phyloP scores from a whole-genome alignment of 106 monocot species.

The Phalaenopsis equestris region DNA sequence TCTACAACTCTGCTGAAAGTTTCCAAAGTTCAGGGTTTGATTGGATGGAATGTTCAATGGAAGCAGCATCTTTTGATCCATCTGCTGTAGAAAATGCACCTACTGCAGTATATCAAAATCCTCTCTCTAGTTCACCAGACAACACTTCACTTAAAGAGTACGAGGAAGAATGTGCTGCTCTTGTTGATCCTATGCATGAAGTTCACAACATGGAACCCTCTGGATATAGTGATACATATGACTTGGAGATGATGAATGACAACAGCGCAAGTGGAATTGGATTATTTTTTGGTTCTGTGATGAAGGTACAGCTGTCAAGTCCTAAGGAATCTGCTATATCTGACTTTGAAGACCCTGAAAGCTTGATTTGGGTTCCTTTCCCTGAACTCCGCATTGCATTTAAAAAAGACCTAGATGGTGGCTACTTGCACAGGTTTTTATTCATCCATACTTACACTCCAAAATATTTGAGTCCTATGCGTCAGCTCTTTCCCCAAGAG shows the following conservation, averaged over 20 bases:
- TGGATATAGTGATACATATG: not conserved
- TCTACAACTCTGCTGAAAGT: conserved; percentile 7
- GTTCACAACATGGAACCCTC: not conserved
- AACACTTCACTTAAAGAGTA: not conserved
- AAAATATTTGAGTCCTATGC: conserved; percentile 31
- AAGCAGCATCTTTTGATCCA: not conserved
- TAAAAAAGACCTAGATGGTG: conserved; percentile 43
- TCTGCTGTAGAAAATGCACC: not conserved
- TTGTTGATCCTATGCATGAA: conserved; percentile 1
- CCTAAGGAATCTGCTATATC: conserved; percentile 13
- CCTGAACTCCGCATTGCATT: conserved; percentile 35
- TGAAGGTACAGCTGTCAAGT: conserved; percentile 3
- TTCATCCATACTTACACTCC: conserved; percentile 46
- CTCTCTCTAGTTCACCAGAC: not conserved
- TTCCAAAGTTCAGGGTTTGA: conserved; percentile 8
- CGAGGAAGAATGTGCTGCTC: not conserved
- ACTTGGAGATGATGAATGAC: conserved; percentile 13
- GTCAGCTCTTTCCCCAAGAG: conserved; percentile 20
- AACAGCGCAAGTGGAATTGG: conserved; percentile 1
- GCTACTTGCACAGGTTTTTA: conserved; percentile 48
- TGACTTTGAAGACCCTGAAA: conserved; percentile 20
- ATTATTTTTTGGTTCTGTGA: not conserved
- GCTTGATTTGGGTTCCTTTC: conserved; percentile 66
- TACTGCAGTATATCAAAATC: not conserved
- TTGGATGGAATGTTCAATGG: conserved; percentile 1